Evolutionary conservation across 2,329 filamentous ascomycete species (phyloP), one percentile per base, ranked within the genome.

Genomic region (Clarireedia monteithiana): DNA sequence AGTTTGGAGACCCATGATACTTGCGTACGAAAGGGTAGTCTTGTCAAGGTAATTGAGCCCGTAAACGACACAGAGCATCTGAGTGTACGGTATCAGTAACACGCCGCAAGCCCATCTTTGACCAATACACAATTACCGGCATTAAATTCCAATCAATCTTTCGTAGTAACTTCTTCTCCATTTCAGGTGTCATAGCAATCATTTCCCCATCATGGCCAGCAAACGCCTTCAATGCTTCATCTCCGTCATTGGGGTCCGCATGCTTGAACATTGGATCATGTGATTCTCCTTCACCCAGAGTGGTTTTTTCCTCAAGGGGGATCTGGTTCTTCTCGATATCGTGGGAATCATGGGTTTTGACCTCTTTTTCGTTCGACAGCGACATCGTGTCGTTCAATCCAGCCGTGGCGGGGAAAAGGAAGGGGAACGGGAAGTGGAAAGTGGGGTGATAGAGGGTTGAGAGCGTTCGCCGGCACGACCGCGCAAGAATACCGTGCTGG

Each of bases 61-160:
- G 61, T 84, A 83, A 4, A 83, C 73, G 30, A 80, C 63, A 57
- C 79, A 83, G 64, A 84, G 73, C 60, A 83, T 69, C 69, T 71
- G 30, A 15, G 4, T 30, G 38, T 45, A 15, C 4, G 27, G 36
- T 30, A 48, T 62, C 14, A 58, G 53, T 24, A 45, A 7, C 4
- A 15, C 39, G 50, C 38, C 17, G 10, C 2, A 2, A 24, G 6
- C 45, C 30, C 1, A 27, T 26, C 20, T 10, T 14, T 5, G 10
- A 42, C 9, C 27, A 30, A 2, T 30, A 30, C n/a, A n/a, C 23
- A 55, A 58, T 20, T 62, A 68, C 67, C 5, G 75, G 75, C 73
- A 77, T 75, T 40, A 77, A 55, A 58, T 75, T 69, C 58, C 65
- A 65, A 63, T 77, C 75, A 53, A 77, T 77, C 64, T 77, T 77